phyloP scores from a whole-genome alignment of 306 rosid species.

The Hippophae rhamnoides region DNA sequence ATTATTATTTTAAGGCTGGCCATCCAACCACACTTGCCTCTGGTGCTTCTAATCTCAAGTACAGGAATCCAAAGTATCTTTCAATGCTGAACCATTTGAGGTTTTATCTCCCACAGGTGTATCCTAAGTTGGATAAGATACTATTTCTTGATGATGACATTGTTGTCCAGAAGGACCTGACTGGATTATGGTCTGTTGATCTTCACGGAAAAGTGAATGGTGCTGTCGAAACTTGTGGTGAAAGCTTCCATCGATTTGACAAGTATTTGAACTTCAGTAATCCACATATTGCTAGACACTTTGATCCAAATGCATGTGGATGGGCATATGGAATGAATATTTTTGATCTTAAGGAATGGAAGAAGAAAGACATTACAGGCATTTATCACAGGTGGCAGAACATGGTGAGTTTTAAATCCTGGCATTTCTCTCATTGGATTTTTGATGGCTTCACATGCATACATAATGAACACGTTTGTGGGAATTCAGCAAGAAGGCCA shows the following conservation, averaged over 20 bases:
- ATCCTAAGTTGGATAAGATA: slow-evolving; percentile 83
- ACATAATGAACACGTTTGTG: not conserved
- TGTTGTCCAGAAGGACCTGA: slow-evolving; percentile 95
- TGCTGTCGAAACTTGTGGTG: slow-evolving; percentile 93
- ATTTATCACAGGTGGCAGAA: slow-evolving; percentile 98
- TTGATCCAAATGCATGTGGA: slow-evolving; percentile 91
- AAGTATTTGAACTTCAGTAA: slow-evolving; percentile 86
- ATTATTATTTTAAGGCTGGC: slow-evolving; percentile 85
- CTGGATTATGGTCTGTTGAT: slow-evolving; percentile 65
- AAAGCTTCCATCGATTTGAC: slow-evolving; percentile 89
- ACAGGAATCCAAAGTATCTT: slow-evolving; percentile 93
- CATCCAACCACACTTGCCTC: slow-evolving; percentile 59
- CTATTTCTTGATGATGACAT: slow-evolving; percentile 94
- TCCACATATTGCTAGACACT: slow-evolving; percentile 75
- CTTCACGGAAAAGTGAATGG: slow-evolving; percentile 90
- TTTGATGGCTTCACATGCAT: not conserved
- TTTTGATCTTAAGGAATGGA: slow-evolving; percentile 91
- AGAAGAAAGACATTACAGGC: slow-evolving; percentile 78
- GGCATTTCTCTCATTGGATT: slow-evolving; percentile 11
- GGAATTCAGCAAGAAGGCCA: not conserved
- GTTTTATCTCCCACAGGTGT: slow-evolving; percentile 91
- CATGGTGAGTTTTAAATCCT: slow-evolving; percentile 57
- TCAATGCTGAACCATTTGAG: slow-evolving; percentile 97
- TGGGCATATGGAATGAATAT: slow-evolving; percentile 98
- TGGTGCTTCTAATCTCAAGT: slow-evolving; percentile 84